These are phyloP conservation scores for Beauveria sp. DNA, from an alignment of 2,329 filamentous ascomycete species.

Conservation along the genomic window DNA sequence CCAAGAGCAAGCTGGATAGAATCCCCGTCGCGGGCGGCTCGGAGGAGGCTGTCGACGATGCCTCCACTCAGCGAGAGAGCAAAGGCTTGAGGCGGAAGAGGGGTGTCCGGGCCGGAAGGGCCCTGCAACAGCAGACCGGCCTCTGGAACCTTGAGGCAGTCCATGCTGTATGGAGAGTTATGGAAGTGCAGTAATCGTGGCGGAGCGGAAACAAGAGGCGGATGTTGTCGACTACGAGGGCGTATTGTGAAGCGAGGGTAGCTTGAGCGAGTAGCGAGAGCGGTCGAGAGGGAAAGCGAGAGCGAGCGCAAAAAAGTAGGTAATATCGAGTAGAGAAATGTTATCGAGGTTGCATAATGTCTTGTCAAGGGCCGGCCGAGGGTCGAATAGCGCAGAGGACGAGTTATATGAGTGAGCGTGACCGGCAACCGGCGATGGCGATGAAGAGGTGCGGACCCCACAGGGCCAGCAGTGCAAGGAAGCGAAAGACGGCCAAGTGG, in stretches of 20 bases:
- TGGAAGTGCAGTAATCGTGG: background rate
- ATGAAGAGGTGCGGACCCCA: slow-evolving; percentile 12
- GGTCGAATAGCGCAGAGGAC: background rate
- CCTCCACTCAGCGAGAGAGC: slow-evolving; percentile 49
- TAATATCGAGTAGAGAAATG: background rate
- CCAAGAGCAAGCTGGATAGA: slow-evolving; percentile 51
- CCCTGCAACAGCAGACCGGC: slow-evolving; percentile 50
- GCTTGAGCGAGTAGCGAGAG: background rate
- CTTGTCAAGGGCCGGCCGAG: slow-evolving; percentile 2
- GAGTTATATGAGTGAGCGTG: background rate
- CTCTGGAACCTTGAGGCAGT: slow-evolving; percentile 49
- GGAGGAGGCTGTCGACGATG: slow-evolving; percentile 56
- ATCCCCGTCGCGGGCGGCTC: slow-evolving; percentile 48
- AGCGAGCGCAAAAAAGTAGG: background rate
- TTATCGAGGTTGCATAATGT: slow-evolving; percentile 1
- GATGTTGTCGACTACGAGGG: background rate
- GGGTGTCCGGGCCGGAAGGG: slow-evolving; percentile 35
- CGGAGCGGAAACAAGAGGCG: background rate
- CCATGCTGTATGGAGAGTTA: slow-evolving; percentile 30
- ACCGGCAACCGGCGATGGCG: slow-evolving; percentile 6
- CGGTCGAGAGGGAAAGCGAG: background rate
- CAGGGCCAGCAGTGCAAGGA: slow-evolving; percentile 12
- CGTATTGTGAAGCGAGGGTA: background rate
- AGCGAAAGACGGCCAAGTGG: slow-evolving; percentile 4
- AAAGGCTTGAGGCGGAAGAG: slow-evolving; percentile 48